Evolutionary conservation across 768 basidiomycete genomes (phyloP), one percentile per base, ranked within the genome.

Genomic region (Lactarius sp.): DNA sequence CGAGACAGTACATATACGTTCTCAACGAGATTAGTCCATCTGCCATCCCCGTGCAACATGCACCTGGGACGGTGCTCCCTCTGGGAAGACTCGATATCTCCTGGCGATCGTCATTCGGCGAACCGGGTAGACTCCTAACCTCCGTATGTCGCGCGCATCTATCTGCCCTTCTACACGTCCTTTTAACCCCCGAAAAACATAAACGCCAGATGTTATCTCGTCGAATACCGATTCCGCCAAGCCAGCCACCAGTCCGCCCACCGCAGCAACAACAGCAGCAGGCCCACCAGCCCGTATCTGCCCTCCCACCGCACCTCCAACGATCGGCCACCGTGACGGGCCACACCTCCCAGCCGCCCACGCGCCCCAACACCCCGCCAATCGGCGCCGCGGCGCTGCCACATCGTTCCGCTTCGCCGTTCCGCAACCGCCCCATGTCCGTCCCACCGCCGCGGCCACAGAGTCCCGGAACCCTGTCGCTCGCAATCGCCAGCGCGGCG

Each of bases 61-160:
- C 80, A 2, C 87, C 91, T 0, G 95, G 95, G 2, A 80, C 80
- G 27, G 77, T 87, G 47, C 81, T 95, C 18, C 83, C 92, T 16
- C 81, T 97, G 4, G 94, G 94, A n/a, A 79, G 89, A 62, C 79
- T 96, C 27, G 93, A 97, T 71, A 87, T 98, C 51, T 83, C 85
- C 13, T 98, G 95, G 95, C 77, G 85, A 51, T 92, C 93, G 7
- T 82, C 84, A 3, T 88, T 87, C 67, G 92, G 92, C 9, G 92
- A 95, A 75, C 87, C 87, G 33, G 95, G 94, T 0, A 82, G 92
- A 34, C 78, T 98, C 2, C 77, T 95, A 36, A 96, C 94, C 2
- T 94, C 94, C 9, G 83, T 83, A 69, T 65, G 81, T 70, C 3
- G 7, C 6, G 7, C 6, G 10, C 13, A 2, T 27, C 34, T 52